Base-by-base conservation (phyloP, 1,139 yeast genomes). In the Tardiomyces depauwii region DNA sequence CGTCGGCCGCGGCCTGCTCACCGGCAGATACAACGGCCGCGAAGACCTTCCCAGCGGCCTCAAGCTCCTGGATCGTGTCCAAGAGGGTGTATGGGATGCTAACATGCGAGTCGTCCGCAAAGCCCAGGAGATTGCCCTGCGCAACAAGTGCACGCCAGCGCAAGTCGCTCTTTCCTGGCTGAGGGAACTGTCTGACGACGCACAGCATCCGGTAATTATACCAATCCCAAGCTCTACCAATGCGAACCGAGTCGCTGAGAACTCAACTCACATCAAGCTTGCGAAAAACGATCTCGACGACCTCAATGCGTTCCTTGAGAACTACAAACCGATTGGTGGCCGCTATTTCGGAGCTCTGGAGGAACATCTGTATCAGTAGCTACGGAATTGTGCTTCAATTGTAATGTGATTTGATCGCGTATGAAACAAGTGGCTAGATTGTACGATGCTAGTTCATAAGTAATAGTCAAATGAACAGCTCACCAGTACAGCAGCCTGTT, bases 171-270 rank as follows among this genome's bases (percentile, higher is more conserved):
- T 87, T 39, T 80, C 85, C 6, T 87, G 94, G 93, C 65, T 85
- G 51, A 62, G 64, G 41, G 58, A 61, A 53, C 62, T 66, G 46
- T 66, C 68, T 16, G 42, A 74, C 67, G 53, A 68, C 57, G 43
- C 61, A 57, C 55, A 69, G 62, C 75, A 73, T 49, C 76, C 87
- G 14, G 70, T 68, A 47, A 71, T 85, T 44, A 63, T 87, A 41
- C 94, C 95, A 40, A 83, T 86, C 59, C 95, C 95, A 21, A 80
- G 88, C 46, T 79, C 85, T 10, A 73, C 87, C 6, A 74, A 79
- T 23, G 65, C 67, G 10, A 71, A 63, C 14, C 78, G 84, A 58
- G 77, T 82, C 28, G 70, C 71, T 44, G 82, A 76, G 57, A 85
- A 84, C 64, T 30, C 16, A 5, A 13, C 36, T 13, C 36, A 30